Conservation (phyloP, 768 basidiomycete species). For the Solioccasus polychromus region DNA sequence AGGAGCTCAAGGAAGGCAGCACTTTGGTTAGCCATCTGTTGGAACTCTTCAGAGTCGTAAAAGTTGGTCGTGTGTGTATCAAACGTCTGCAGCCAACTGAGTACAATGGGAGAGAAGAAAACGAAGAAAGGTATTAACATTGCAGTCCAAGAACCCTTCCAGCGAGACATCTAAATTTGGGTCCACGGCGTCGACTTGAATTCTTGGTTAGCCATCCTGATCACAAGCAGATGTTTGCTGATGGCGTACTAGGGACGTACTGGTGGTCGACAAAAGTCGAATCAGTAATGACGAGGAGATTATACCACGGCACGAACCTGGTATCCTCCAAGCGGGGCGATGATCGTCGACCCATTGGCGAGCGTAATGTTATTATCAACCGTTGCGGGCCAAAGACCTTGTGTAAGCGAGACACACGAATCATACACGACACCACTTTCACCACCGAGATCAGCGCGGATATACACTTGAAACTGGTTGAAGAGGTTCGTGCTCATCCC, state of each 20-base stretch:
- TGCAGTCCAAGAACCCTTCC: conserved; percentile 65
- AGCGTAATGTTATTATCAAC: conserved; percentile 47
- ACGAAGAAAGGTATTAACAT: conserved; percentile 34
- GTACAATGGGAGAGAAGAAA: not conserved
- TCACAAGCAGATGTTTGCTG: not conserved
- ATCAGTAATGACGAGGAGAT: conserved; percentile 8
- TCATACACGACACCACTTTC: conserved; percentile 68
- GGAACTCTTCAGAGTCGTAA: conserved; percentile 54
- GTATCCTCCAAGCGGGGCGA: conserved; percentile 63
- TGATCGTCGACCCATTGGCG: conserved; percentile 62
- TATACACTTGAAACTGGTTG: conserved; percentile 38
- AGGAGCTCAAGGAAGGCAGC: conserved; percentile 49
- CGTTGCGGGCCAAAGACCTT: conserved; percentile 63
- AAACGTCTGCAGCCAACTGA: conserved; percentile 41
- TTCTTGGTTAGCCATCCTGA: conserved; percentile 6
- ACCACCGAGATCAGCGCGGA: conserved; percentile 66
- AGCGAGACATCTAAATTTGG: conserved; percentile 59
- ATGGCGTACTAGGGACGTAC: conserved; percentile 41
- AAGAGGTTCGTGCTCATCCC: conserved; percentile 36
- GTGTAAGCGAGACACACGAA: conserved; percentile 63
- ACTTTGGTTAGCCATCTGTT: conserved; percentile 41
- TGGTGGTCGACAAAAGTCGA: conserved; percentile 7
- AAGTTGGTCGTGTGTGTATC: conserved; percentile 45
- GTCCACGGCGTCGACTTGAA: conserved; percentile 60
- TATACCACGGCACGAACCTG: conserved; percentile 37